Percentiles rank a stretch among this genome's conserved stretches.
These are phyloP conservation scores for Ochromonas danica DNA, from an alignment of 108 stramenopile species.

Conservation along the genomic window DNA sequence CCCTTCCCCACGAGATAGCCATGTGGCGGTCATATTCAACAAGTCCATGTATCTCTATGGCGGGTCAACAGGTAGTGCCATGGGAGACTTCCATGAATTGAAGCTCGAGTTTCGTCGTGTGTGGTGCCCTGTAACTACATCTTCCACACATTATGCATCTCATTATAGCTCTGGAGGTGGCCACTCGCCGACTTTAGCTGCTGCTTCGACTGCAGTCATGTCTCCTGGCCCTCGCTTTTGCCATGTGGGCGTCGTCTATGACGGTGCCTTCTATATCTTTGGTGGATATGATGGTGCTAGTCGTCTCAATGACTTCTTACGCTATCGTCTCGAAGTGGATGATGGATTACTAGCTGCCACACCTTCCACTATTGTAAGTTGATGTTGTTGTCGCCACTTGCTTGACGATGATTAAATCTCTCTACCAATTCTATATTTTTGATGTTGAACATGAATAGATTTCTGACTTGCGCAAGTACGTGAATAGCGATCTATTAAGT, in stretches of 20 bases:
- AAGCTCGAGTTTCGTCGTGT: slow-evolving; percentile 54
- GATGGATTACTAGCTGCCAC: background rate
- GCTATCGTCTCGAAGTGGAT: slow-evolving; percentile 3
- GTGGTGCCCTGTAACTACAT: background rate
- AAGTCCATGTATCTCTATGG: slow-evolving; percentile 79
- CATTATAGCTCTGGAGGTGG: background rate
- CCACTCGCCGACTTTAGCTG: background rate
- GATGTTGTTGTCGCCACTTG: too few relatives aligned
- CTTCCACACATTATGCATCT: background rate
- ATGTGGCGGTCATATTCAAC: slow-evolving; percentile 76
- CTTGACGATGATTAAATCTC: too few relatives aligned
- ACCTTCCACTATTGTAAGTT: slow-evolving; percentile 29
- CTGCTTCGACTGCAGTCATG: background rate
- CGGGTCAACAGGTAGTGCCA: slow-evolving; percentile 84
- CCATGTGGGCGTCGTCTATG: slow-evolving; percentile 69
- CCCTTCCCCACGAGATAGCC: slow-evolving; percentile 84
- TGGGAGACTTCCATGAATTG: slow-evolving; percentile 92
- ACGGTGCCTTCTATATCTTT: slow-evolving; percentile 74
- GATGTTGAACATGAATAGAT: too few relatives aligned
- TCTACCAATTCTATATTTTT: too few relatives aligned
- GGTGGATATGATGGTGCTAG: slow-evolving; percentile 90
- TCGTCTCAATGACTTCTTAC: slow-evolving; percentile 86
- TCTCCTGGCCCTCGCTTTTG: slow-evolving; percentile 77
- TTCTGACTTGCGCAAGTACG: slow-evolving; percentile 73
- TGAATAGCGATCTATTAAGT: slow-evolving; percentile 74